These are phyloP conservation scores for Podila clonocystis DNA, from an alignment of 192 early-diverging fungal species.

Conservation along the genomic window DNA sequence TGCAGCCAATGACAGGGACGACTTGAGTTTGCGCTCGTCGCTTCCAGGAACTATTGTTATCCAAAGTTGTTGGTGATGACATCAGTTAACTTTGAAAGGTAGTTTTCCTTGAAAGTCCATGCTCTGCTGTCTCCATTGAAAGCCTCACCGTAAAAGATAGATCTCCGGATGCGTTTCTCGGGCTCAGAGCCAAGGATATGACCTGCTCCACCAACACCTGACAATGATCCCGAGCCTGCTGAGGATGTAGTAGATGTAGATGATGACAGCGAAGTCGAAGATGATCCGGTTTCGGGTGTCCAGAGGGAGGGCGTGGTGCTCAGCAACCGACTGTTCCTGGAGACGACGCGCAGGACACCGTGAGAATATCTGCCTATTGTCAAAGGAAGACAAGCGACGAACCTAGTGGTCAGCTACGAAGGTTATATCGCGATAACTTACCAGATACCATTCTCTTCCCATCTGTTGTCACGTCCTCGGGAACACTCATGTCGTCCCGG, in stretches of 20 bases:
- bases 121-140: no score
- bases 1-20: constrained; percentile 70
- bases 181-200: constrained; percentile 4
- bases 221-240: neutral
- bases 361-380: neutral
- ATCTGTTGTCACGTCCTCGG: neutral
- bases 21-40: constrained; percentile 88
- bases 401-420: neutral
- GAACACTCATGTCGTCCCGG: neutral
- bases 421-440: neutral
- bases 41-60: constrained; percentile 75
- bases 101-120: no score
- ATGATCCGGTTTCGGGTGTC: neutral
- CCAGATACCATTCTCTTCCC: no score
- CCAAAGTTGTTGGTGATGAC: neutral
- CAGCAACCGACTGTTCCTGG: constrained; percentile 12
- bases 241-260: neutral
- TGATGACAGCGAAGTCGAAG: constrained; percentile 8
- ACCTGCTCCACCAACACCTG: neutral
- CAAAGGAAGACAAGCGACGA: neutral
- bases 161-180: constrained; percentile 46
- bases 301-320: constrained; percentile 1
- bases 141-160: constrained; percentile 47
- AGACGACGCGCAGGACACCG: neutral
- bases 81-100: neutral